Evolutionary conservation across 441 rosid species (phyloP), one percentile per base, ranked within the genome.

Genomic region (Euphorbia celastroides): DNA sequence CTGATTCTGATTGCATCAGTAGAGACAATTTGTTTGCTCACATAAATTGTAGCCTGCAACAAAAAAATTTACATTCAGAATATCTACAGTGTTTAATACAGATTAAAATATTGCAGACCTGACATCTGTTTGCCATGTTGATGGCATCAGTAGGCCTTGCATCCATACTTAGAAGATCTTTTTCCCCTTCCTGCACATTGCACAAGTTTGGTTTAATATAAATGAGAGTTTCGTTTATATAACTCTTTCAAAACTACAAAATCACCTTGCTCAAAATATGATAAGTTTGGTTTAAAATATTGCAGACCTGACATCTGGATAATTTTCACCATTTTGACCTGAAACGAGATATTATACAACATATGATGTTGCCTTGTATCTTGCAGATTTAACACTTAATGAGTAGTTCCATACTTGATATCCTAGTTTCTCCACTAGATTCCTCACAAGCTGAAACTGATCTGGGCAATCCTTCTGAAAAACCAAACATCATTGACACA

Each of bases 101-200:
- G 22, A 27, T 12, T 36, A 31, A 14, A 7, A 30, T 57, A 38
- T 22, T 22, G 57, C 32, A 14, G 16, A 90, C 99, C 96, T 89
- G 80, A 78, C 95, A 89, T 84, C 87, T 79, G 64, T 72, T 78
- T 64, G 97, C 99, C 64, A 93, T 71, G 63, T 88, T 88, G 74
- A 93, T 87, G 71, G 96, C 99, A 80, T 91, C 99, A 27, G 99
- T 90, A n/a, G 99, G 93, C 64, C 90, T 84, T 26, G 85, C 76
- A 79, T 93, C 96, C 65, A 93, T 78, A 70, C 82, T 84, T 52
- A 83, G 64, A 71, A 76, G 57, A 57, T 84, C 86, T 69, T 34
- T 69, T 67, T 83, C 82, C 69, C 88, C 92, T 34, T 88, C 85
- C 97, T 93, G 90, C 76, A 84, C 68, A 72, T 41, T 71, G 17